Evolutionary conservation across 805 yeast species (phyloP), one percentile per base, ranked within the genome.

Genomic region (Myxozyma monticola): DNA sequence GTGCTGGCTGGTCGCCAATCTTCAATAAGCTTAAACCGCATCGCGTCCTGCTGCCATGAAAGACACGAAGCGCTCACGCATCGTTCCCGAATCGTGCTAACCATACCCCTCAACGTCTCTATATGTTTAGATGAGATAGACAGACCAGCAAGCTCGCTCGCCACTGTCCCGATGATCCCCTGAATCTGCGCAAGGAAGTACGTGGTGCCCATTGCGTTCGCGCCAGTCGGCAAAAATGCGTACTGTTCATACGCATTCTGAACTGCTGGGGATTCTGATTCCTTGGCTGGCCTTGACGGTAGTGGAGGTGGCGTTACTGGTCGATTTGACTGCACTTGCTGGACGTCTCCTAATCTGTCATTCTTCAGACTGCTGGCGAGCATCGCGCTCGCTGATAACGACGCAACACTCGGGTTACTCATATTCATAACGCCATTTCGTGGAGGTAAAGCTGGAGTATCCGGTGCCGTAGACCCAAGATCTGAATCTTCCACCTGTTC

Each of bases 211-310:
- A 85, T 68, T 7, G 84, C 77, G 61, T 84, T 85, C 1, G 88
- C 73, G 46, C 72, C 71, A 1, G 84, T 83, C 2, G 91, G 90
- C 20, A 83, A 62, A 60, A 81, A 82, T 1, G 83, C 83, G 63
- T 60, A 60, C 17, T 48, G 29, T 22, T 55, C 49, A 21, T 29
- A 55, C 6, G 33, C 37, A 17, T 42, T 48, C 24, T 36, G 24
- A 7, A 42, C 22, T 4, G 30, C 34, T 10, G 48, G 48, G 12
- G 56, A 35, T 24, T 43, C 8, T 14, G 47, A 7, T 7, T 17
- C 34, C n/a, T 26, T 25, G 6, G 28, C 37, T n/a, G 28, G 10
- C 25, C 14, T 28, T 15, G 24, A 24, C 12, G 28, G 4, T 4
- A 38, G 21, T 18, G 26, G 22, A 30, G 42, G 34, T 24, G 43